phyloP scores from a whole-genome alignment of 768 basidiomycete genomes.

The Chlorophyllum brunneum region DNA sequence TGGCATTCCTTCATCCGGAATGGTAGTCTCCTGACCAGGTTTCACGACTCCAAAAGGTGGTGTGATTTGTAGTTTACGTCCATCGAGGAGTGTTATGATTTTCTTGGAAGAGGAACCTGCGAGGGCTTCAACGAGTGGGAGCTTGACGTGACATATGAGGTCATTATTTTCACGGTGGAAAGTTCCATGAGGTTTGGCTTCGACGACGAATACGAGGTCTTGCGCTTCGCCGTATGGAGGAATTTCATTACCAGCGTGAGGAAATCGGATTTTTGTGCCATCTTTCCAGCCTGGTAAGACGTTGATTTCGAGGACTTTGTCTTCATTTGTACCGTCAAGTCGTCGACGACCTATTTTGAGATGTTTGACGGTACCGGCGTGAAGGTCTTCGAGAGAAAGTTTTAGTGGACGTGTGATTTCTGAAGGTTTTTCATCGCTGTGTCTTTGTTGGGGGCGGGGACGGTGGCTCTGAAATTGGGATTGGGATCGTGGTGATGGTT shows the following conservation, averaged over 20 bases:
- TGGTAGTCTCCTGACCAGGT: slow-evolving; percentile 67
- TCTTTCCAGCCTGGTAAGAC: slow-evolving; percentile 92
- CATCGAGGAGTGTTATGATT: slow-evolving; percentile 73
- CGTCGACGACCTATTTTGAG: slow-evolving; percentile 80
- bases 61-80: slow-evolving; percentile 65
- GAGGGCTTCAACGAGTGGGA: slow-evolving; percentile 84
- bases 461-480: slow-evolving; percentile 18
- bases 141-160: slow-evolving; percentile 52
- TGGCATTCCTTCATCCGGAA: slow-evolving; percentile 87
- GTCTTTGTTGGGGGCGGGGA: slow-evolving; percentile 26
- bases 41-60: slow-evolving; percentile 69
- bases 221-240: slow-evolving; percentile 59
- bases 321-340: slow-evolving; percentile 72
- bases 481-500: slow-evolving; percentile 19
- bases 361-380: slow-evolving; percentile 79
- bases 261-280: slow-evolving; percentile 92
- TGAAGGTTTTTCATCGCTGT: slow-evolving; percentile 30
- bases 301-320: slow-evolving; percentile 79
- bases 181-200: slow-evolving; percentile 82
- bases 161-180: slow-evolving; percentile 85
- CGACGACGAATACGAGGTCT: slow-evolving; percentile 95
- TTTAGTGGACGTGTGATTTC: slow-evolving; percentile 83
- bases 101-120: slow-evolving; percentile 45
- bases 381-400: slow-evolving; percentile 83
- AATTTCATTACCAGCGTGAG: slow-evolving; percentile 81